A percentile compares a stretch with the other conserved stretches of the same genome.
Evolutionary conservation across 2,329 filamentous ascomycete species (phyloP).

Genomic region (Penicillium palitans): DNA sequence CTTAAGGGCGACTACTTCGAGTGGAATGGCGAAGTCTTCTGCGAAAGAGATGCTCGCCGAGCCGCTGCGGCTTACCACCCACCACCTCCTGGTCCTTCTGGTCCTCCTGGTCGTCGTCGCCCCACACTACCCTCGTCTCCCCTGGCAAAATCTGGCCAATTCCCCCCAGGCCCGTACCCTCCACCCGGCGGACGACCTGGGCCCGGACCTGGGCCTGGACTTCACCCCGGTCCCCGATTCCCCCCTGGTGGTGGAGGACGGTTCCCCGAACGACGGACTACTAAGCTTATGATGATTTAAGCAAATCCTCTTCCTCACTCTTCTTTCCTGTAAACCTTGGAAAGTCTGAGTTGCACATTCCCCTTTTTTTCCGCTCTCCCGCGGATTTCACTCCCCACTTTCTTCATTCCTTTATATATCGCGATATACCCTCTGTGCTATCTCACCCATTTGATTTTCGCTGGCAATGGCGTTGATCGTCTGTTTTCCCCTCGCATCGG

Average conservation of each 20-base stretch:
- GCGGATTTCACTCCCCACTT: neutral
- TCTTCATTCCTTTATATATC: conserved; percentile 20
- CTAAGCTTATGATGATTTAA: conserved; percentile 52
- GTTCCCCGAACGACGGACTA: conserved; percentile 52
- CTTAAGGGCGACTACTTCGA: conserved; percentile 89
- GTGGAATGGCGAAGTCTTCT: conserved; percentile 75
- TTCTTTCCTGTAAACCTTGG: neutral
- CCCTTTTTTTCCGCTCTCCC: neutral
- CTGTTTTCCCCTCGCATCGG: conserved; percentile 4
- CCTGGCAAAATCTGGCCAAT: conserved; percentile 30
- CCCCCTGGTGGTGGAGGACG: conserved; percentile 37
- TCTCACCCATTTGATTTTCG: conserved; percentile 10
- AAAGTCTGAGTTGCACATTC: neutral
- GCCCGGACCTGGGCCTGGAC: conserved; percentile 14
- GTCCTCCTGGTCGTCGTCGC: conserved; percentile 34
- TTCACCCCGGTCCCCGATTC: conserved; percentile 24
- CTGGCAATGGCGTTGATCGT: conserved; percentile 20
- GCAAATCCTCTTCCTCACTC: neutral
- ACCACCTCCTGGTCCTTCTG: conserved; percentile 34
- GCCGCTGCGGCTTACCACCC: conserved; percentile 39
- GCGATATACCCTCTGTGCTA: conserved; percentile 27
- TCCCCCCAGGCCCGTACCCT: conserved; percentile 30
- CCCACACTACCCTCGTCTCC: conserved; percentile 38
- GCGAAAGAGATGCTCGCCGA: conserved; percentile 78
- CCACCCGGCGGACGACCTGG: conserved; percentile 8